A percentile compares a stretch with the other conserved stretches of the same genome.
Conservation (phyloP, 345 rosid genomes). For the Raphanus sativus region DNA sequence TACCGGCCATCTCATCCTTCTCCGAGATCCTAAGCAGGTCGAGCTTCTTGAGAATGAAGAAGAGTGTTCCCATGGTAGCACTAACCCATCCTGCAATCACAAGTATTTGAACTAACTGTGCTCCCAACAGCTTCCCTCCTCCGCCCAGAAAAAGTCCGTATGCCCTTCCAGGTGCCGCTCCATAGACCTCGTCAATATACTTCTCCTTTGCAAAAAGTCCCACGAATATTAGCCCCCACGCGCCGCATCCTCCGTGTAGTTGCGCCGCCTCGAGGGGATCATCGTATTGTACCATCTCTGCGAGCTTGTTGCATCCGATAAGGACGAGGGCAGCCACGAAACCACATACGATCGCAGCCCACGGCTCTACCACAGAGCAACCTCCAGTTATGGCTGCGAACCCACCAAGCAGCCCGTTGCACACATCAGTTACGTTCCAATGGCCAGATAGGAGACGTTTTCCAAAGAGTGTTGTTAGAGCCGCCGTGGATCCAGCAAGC, state of each 20-base stretch:
- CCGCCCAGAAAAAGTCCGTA: neutral
- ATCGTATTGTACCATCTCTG: neutral
- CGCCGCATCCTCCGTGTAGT: neutral
- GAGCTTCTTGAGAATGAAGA: neutral
- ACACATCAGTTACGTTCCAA: neutral
- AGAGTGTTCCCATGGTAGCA: neutral
- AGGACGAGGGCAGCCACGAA: neutral
- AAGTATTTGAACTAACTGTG: neutral
- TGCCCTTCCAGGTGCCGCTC: neutral
- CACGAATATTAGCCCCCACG: neutral
- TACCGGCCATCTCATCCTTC: slow-evolving; percentile 1
- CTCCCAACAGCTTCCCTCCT: neutral
- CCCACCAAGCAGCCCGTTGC: neutral
- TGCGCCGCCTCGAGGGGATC: neutral
- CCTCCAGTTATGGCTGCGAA: neutral
- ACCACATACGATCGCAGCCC: neutral
- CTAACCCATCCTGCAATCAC: neutral
- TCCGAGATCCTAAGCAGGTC: neutral
- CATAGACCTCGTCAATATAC: neutral
- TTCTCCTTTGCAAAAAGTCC: slow-evolving; percentile 1
- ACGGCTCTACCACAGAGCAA: neutral
- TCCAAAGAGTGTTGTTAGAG: neutral
- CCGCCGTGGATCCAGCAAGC: neutral
- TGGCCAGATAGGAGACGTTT: neutral
- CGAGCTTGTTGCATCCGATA: neutral